Evolutionary conservation across 176 grass and related monocot species (phyloP), one percentile per base, ranked within the genome.

Genomic region (Neostapfia colusana): DNA sequence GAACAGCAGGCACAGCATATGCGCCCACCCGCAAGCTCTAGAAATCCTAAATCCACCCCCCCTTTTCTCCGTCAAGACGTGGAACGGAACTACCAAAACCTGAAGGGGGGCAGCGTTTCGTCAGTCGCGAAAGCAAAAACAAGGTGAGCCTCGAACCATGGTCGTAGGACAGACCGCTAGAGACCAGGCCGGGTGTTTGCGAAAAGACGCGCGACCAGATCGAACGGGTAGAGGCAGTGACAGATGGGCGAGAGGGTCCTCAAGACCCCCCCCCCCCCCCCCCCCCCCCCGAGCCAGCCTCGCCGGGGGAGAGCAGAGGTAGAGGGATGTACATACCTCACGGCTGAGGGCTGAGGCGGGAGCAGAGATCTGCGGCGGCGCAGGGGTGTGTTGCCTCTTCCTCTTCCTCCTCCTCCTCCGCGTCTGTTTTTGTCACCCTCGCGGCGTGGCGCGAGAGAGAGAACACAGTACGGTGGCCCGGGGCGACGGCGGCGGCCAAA

Each of bases 1-100:
- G 72, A 88, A 88, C 80, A 81, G 86, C 86, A 81, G 71, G 77
- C 86, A 88, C 70, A 23, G 81, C 71, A 40, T 45, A 70, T 23
- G 45, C 17, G 7, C 31, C 31, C 61, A 0, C 10, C 64, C 0
- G 25, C 51, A 65, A 31, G 3, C 13, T 10, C 12, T 26, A 36
- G 1, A 64, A 54, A 48, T 60, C 51, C 39, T 25, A 49, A 75
- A 48, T 48, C 40, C 58, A 49, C 8, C 2, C 5, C 0, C 34
- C 13, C 41, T 35, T 36, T 4, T 50, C n/a, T n/a, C n/a, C 60
- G 43, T 8, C 18, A 23, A 38, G 31, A 40, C 20, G 34, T 14
- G 14, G 28, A 6, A 39, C 35, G 28, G 9, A 28, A 51, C 41
- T 4, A 8, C 20, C 9, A 0, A 13, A 72, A 64, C 51, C 56